Conservation (phyloP, 129 eudicot genomes). For the Sambucus nigra region DNA sequence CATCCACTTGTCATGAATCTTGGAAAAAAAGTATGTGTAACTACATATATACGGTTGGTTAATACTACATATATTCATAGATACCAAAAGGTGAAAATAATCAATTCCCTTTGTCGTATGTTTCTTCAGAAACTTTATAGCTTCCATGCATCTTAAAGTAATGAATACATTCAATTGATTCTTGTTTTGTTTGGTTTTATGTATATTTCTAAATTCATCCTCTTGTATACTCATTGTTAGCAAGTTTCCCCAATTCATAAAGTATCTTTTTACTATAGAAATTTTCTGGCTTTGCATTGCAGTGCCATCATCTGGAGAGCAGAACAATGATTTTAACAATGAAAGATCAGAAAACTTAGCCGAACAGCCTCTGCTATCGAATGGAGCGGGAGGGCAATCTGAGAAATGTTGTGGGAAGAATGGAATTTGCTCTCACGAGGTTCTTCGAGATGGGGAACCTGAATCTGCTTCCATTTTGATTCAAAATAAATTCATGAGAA, state of each 20-base stretch:
- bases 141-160: background rate
- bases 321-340: conserved; percentile 17
- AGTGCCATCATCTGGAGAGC: conserved; percentile 36
- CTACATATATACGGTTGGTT: too few species aligned
- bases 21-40: too few species aligned
- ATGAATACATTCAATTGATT: background rate
- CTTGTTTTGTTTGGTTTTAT: background rate
- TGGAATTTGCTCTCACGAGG: conserved; percentile 83
- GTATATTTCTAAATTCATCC: background rate
- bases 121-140: background rate
- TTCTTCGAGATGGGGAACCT: conserved; percentile 58
- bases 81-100: too few species aligned
- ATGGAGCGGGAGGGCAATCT: conserved; percentile 24
- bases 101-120: too few species aligned
- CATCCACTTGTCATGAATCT: too few species aligned
- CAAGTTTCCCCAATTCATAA: background rate
- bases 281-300: conserved; percentile 14
- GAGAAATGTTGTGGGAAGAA: conserved; percentile 39
- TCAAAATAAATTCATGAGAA: conserved; percentile 40
- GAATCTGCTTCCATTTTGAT: conserved; percentile 24
- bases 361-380: conserved; percentile 9
- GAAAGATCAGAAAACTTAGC: conserved; percentile 29
- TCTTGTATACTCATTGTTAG: background rate
- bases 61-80: too few species aligned
- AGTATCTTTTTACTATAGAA: background rate